phyloP scores from a whole-genome alignment of 1,284 basidiomycete genomes.

The Cutaneotrichosporon curvatum region DNA sequence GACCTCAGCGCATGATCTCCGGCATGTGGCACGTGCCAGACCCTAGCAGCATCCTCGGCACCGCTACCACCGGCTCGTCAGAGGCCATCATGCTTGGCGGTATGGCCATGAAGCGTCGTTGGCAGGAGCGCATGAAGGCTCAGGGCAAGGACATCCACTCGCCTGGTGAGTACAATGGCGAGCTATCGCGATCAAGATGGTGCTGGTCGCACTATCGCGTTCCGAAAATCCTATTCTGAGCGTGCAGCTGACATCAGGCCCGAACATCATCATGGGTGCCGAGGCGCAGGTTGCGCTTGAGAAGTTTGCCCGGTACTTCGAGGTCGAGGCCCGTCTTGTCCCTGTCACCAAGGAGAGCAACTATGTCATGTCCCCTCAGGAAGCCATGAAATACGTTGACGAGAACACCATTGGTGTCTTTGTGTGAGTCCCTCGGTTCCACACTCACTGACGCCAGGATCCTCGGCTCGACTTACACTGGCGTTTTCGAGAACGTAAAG shows the following conservation, averaged over 20 bases:
- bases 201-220: no score
- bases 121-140: conserved; percentile 82
- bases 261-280: conserved; percentile 53
- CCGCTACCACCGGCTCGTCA: conserved; percentile 85
- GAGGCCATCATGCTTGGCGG: conserved; percentile 92
- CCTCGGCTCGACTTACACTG: conserved; percentile 70
- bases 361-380: conserved; percentile 76
- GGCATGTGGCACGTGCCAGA: conserved; percentile 85
- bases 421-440: conserved; percentile 17
- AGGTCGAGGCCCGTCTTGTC: conserved; percentile 50
- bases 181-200: no score
- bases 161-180: conserved; percentile 49
- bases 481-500: conserved; percentile 85
- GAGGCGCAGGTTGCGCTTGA: conserved; percentile 76
- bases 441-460: conserved; percentile 18
- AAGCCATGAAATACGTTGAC: conserved; percentile 78
- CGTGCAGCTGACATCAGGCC: conserved; percentile 42
- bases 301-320: conserved; percentile 63
- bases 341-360: conserved; percentile 49
- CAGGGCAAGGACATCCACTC: conserved; percentile 79
- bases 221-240: no score
- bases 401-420: conserved; percentile 60
- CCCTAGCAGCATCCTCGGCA: conserved; percentile 67
- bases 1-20: conserved; percentile 64
- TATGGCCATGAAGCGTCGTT: conserved; percentile 87